Base-by-base conservation (phyloP, 768 basidiomycete genomes). In the Tricholomella constricta region DNA sequence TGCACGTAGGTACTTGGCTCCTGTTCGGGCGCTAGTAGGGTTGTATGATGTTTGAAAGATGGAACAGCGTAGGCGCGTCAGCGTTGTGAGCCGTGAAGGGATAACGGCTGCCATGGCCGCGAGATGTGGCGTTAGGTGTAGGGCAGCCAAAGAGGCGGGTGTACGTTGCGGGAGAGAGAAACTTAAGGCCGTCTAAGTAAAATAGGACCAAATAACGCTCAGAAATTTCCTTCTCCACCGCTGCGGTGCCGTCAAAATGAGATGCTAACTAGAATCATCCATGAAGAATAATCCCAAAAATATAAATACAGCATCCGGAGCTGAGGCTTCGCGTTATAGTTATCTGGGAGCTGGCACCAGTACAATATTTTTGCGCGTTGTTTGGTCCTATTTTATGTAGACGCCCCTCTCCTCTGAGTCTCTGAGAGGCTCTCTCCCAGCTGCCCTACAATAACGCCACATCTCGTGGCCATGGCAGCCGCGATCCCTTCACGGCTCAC, bases 31-130 rank as follows among this genome's bases (percentile, higher is more conserved):
- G 23, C 81, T 82, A 2, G 79, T 79, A 0, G 95, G 95, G 71
- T 98, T 98, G 72, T 89, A 93, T 3, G 88, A 77, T 8, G 92
- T 96, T 64, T 93, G 83, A 65, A 98, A 96, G 48, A 98, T 82
- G 36, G 77, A 65, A 65, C 84, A 86, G 38, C 86, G 86, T 5
- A 89, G 74, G 44, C 81, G 78, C 1, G 70, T 79, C 56, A 94
- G 75, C n/a, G 80, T 74, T 12, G 76, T 72, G n/a, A 91, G 69
- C 46, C 84, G 81, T 32, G 79, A 72, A 19, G 78, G 75, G 4
- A 71, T 60, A n/a, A 81, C 62, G 9, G 67, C 64, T 31, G 76
- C 66, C 69, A 74, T 75, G 7, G 51, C 17, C 34, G 34, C 9
- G 14, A 11, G 4, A 10, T 11, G 31, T 10, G 14, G 14, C 4